Conservation (phyloP, 768 basidiomycete genomes). For the Termitomyces sp. region DNA sequence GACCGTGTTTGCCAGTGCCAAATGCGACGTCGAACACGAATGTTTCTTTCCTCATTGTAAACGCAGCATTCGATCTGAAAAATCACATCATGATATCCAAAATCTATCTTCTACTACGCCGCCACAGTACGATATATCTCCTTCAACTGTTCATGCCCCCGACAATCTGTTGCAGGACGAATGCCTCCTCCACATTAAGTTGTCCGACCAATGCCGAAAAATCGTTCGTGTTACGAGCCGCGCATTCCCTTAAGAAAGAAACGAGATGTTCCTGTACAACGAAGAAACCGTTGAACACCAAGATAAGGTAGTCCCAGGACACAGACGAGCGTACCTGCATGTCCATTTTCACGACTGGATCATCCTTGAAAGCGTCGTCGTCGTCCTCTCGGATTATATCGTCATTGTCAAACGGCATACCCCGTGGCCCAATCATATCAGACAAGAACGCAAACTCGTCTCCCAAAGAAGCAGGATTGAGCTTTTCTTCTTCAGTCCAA, state of each 20-base stretch:
- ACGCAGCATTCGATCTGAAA: not conserved
- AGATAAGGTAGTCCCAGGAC: not conserved
- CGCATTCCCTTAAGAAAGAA: conserved; percentile 65
- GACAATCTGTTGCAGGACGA: conserved; percentile 54
- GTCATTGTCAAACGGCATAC: conserved; percentile 71
- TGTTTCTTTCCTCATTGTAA: too few species aligned
- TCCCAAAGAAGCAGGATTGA: conserved; percentile 50
- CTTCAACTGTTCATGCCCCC: conserved; percentile 2
- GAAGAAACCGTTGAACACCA: not conserved
- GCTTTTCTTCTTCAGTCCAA: conserved; percentile 88
- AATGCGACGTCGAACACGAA: too few species aligned
- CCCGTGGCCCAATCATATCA: conserved; percentile 73
- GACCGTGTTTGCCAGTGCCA: too few species aligned
- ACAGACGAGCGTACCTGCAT: conserved; percentile 45
- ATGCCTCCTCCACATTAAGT: conserved; percentile 64
- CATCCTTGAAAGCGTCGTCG: conserved; percentile 85
- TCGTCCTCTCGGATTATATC: conserved; percentile 67
- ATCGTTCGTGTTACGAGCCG: conserved; percentile 51
- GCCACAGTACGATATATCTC: not conserved
- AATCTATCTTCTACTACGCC: not conserved
- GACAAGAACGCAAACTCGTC: conserved; percentile 85
- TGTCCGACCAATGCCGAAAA: conserved; percentile 63
- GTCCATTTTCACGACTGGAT: conserved; percentile 85
- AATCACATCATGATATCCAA: not conserved
- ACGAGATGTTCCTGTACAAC: conserved; percentile 56